Conservation (phyloP, 768 basidiomycete genomes). For the Tulasnella sp. region DNA sequence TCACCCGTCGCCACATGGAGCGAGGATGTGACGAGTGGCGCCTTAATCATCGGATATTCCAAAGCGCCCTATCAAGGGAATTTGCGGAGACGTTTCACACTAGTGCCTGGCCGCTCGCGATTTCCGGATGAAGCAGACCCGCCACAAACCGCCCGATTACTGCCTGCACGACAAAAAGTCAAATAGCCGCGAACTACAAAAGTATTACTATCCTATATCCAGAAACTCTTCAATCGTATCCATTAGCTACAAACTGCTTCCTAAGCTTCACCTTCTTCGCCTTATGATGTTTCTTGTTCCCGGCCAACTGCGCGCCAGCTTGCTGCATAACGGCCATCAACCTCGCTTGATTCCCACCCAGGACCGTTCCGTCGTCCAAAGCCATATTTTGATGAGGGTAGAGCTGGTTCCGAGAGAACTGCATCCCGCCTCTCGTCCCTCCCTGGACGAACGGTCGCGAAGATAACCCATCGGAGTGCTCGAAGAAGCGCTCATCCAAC, state of each 20-base stretch:
- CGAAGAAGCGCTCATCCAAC: conserved; percentile 80
- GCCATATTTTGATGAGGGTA: conserved; percentile 83
- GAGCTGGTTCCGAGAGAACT: conserved; percentile 53
- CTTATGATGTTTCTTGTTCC: conserved; percentile 12
- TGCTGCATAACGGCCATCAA: neutral
- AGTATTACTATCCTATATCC: neutral
- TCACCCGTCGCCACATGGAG: neutral
- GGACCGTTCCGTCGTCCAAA: conserved; percentile 65
- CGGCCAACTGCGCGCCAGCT: neutral
- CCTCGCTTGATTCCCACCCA: conserved; percentile 30
- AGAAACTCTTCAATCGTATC: conserved; percentile 1
- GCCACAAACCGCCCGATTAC: too few species aligned
- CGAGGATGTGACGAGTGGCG: neutral
- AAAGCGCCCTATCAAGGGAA: neutral
- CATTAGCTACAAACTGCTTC: neutral
- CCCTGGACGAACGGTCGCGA: conserved; percentile 60
- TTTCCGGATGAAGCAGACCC: too few species aligned
- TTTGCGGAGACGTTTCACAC: neutral
- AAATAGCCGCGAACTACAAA: neutral
- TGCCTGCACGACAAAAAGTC: neutral
- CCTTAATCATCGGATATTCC: neutral
- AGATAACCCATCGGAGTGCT: conserved; percentile 40
- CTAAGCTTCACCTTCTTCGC: conserved; percentile 7
- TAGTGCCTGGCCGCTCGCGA: neutral
- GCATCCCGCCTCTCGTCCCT: conserved; percentile 46